These are phyloP conservation scores for Alternaria burnsii DNA, from an alignment of 2,329 filamentous ascomycete species.

Conservation along the genomic window DNA sequence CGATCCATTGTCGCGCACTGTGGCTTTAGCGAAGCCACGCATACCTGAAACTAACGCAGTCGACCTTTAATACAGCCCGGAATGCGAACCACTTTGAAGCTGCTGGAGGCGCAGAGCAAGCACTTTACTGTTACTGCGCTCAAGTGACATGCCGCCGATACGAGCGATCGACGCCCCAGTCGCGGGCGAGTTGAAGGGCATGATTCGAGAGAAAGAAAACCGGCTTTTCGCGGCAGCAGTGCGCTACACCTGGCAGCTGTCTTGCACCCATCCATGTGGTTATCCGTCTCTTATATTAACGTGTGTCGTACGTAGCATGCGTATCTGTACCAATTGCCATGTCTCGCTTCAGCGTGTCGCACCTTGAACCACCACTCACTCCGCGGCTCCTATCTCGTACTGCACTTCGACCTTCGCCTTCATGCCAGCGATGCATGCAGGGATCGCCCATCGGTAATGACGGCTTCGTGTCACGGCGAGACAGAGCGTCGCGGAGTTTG, in stretches of 20 bases:
- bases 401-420: not conserved
- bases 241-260: slow-evolving; percentile 5
- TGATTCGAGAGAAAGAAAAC: slow-evolving; percentile 14
- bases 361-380: not conserved
- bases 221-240: slow-evolving; percentile 15
- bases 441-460: slow-evolving; percentile 2
- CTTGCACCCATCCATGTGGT: slow-evolving; percentile 14
- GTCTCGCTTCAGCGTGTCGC: slow-evolving; percentile 4
- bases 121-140: not conserved
- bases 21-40: not conserved
- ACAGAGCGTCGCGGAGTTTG: slow-evolving; percentile 3
- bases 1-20: not conserved
- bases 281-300: slow-evolving; percentile 20
- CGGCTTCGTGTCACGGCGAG: not conserved
- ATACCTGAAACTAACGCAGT: not conserved
- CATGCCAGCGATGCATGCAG: slow-evolving; percentile 15
- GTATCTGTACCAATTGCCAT: slow-evolving; percentile 5
- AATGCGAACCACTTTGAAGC: not conserved
- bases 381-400: slow-evolving; percentile 5
- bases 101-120: not conserved
- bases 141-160: slow-evolving; percentile 4
- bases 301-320: slow-evolving; percentile 1
- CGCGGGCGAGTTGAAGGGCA: not conserved
- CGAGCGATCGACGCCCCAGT: slow-evolving; percentile 11
- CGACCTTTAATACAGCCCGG: not conserved